Evolutionary conservation across 345 rosid genomes (phyloP), one percentile per base, ranked within the genome.

Genomic region (Psidium guajava): DNA sequence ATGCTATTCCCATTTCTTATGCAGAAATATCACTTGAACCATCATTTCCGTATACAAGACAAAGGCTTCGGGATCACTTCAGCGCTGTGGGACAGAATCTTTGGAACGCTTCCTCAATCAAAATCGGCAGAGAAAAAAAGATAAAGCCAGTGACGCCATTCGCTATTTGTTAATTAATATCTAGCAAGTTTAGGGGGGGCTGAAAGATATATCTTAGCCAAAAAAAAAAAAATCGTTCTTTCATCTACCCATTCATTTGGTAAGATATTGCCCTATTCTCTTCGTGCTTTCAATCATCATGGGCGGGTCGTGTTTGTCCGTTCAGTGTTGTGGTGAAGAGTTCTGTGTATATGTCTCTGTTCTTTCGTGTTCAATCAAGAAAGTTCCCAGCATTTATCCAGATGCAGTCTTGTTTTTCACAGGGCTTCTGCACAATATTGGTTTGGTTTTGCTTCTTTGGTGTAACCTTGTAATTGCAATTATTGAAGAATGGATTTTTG

Each of bases 1-100:
- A 69, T 69, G 3, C 36, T 42, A 64, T 32, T n/a, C 42, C 32
- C 28, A 54, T 80, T 44, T 82, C 49, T 57, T 85, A 51, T 90
- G 91, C 94, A 96, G 99, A 97, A 92, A 87, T 96, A 96, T 88
- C 98, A 97, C 92, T 84, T 97, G 88, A 97, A 96, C 84, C 99
- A 97, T 91, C 99, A 97, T 93, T 96, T 95, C 86, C 92, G 98
- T 91, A 83, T 93, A 55, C 99, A 97, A 87, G 89, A 92, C 84
- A 93, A 91, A 88, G 98, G 99, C 6, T 97, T 94, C 82, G 98
- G 99, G 84, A 95, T 96, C 87, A 96, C 99, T 82, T 96, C 99
- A 5, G n/a, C 95, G 0, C 82, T 97, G 9, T 97, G 98, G 99
- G 99, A 96, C 91, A 87, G 82, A 85, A 94, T 95, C 83, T 96